Evolutionary conservation across 805 yeast species (phyloP), one percentile per base, ranked within the genome.

Genomic region (Candida koratica): DNA sequence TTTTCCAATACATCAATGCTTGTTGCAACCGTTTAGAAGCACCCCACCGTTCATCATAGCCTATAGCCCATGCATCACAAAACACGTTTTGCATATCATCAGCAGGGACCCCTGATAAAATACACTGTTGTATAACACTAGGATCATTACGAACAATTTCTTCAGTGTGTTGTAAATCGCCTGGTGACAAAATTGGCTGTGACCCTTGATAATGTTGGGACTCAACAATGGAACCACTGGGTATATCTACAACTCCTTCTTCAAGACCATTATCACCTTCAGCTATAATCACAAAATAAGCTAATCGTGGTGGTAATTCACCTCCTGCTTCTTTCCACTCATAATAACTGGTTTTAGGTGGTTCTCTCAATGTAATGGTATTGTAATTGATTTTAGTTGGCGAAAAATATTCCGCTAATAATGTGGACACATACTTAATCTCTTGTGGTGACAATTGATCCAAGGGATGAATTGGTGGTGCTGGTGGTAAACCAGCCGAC

Each of bases 1-100:
- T 67, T 65, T 88, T 73, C 73, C 80, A 84, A 68, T 81, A 83
- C 72, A 84, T 71, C 58, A 84, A 71, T 27, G 89, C 89, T 61
- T 83, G 93, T 61, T 83, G 90, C 43, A 83, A 71, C 61, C 93
- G 72, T 57, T 75, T 72, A 33, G 77, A 69, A 30, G 82, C 75
- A 28, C 90, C 90, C 84, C 86, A 83, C 62, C 90, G 72, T 64
- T 75, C 83, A 54, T 79, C 84, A 51, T 74, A 78, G 32, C 84
- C 84, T 51, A 79, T 77, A 20, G 83, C 74, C 82, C 82, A 77
- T 36, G 81, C 80, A 52, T 77, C 82, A 60, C 81, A 76, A 65
- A 74, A 77, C 31, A 77, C 65, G 44, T 73, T 67, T 52, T 69
- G 61, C 79, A 80, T 79, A 34, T 79, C 81, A 37, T 56, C 56